Percentiles rank a stretch among this genome's conserved stretches.
Conservation (phyloP, 2,329 filamentous ascomycete species). For the Rhynchosporium secalis region DNA sequence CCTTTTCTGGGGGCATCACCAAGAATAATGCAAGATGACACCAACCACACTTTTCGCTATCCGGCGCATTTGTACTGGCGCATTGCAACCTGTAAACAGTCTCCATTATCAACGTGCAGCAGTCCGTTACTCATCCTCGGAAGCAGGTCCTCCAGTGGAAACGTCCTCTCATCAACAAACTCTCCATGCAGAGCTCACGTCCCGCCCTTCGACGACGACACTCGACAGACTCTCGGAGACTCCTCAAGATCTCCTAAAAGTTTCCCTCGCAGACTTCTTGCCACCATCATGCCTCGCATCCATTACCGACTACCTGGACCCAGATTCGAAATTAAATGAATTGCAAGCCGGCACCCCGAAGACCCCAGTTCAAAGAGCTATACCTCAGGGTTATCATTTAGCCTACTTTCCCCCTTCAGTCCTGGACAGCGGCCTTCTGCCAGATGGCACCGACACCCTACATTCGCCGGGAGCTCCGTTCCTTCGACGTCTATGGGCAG, state of each 20-base stretch:
- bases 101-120: background rate
- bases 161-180: slow-evolving; percentile 19
- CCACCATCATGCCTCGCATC: slow-evolving; percentile 39
- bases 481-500: slow-evolving; percentile 82
- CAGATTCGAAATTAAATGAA: background rate
- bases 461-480: slow-evolving; percentile 75
- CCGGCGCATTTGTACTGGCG: background rate
- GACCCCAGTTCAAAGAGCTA: background rate
- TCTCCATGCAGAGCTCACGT: slow-evolving; percentile 29
- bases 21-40: slow-evolving; percentile 15
- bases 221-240: slow-evolving; percentile 59
- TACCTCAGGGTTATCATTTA: slow-evolving; percentile 72
- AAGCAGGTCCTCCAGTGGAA: background rate
- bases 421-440: slow-evolving; percentile 60
- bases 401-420: slow-evolving; percentile 81
- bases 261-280: slow-evolving; percentile 60
- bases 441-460: slow-evolving; percentile 81
- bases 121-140: background rate
- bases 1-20: no score
- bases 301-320: slow-evolving; percentile 19
- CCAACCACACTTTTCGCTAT: slow-evolving; percentile 12
- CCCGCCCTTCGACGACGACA: slow-evolving; percentile 30
- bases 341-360: background rate
- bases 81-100: background rate
- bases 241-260: slow-evolving; percentile 63